Percentiles rank a stretch among this genome's conserved stretches.
These are phyloP conservation scores for Galerina marginata DNA, from an alignment of 768 basidiomycete species.

Conservation along the genomic window DNA sequence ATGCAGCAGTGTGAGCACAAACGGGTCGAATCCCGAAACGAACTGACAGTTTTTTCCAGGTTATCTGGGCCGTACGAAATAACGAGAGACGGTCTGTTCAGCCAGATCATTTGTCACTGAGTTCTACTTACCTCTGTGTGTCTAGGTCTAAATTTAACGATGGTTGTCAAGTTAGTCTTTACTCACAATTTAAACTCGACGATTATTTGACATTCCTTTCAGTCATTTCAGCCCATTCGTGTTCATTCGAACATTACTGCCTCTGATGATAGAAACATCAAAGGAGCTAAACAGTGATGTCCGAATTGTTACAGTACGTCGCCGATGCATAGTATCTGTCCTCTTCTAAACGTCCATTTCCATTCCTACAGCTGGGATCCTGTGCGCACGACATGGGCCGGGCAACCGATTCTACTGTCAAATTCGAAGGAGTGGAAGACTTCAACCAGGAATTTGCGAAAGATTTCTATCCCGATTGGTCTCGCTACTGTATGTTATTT, in stretches of 20 bases:
- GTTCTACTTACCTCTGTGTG: neutral
- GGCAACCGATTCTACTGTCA: slow-evolving; percentile 28
- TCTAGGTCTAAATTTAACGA: slow-evolving; percentile 18
- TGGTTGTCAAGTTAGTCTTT: slow-evolving; percentile 29
- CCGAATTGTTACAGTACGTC: slow-evolving; percentile 34
- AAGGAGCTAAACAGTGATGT: slow-evolving; percentile 34
- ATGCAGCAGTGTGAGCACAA: slow-evolving; percentile 27
- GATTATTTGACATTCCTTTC: neutral
- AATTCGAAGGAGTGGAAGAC: slow-evolving; percentile 35
- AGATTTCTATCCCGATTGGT: slow-evolving; percentile 30
- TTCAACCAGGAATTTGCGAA: slow-evolving; percentile 36
- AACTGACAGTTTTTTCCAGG: slow-evolving; percentile 3
- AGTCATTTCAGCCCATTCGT: slow-evolving; percentile 36
- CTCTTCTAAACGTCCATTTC: neutral
- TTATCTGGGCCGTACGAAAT: slow-evolving; percentile 24
- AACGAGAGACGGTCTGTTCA: slow-evolving; percentile 28
- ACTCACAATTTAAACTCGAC: neutral
- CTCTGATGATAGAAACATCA: slow-evolving; percentile 34
- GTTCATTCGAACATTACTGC: slow-evolving; percentile 34
- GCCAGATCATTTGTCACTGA: neutral
- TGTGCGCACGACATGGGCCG: slow-evolving; percentile 27
- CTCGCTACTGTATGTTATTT: slow-evolving; percentile 26
- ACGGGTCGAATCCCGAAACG: too few relatives aligned
- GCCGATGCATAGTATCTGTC: neutral
- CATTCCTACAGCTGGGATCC: slow-evolving; percentile 28